Evolutionary conservation across 2,329 filamentous ascomycete genomes (phyloP), one percentile per base, ranked within the genome.

Genomic region (Colletotrichum musae): DNA sequence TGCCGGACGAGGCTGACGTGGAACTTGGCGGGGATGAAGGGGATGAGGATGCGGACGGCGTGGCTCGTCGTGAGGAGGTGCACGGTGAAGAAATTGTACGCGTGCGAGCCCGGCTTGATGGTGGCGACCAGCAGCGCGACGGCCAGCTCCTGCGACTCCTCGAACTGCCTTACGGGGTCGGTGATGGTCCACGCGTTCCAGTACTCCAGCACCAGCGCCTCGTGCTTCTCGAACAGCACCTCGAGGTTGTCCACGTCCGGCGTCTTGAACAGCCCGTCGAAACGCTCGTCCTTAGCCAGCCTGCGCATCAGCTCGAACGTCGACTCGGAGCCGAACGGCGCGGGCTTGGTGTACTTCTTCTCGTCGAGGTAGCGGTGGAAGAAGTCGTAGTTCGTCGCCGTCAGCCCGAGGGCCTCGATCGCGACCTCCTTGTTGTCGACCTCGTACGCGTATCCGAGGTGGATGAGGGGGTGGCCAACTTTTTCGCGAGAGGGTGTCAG

Each of bases 401-500:
- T 85, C 70, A 97, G 85, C 0, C 89, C 90, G 0, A 99, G 86
- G 1, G 94, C 93, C 83, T 99, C 96, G 81, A 97, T 96, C 56
- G 91, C 95, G 21, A 98, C 79, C 72, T 97, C 95, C 68, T 92
- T 92, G 74, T 89, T 96, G 71, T 93, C 89, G 74, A 98, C 86
- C 82, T 99, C 95, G 77, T 92, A 95, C 10, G 94, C 96, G 77
- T 97, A 98, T n/a, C 91, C 95, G 2, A 99, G 87, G 76, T 98
- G 96, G 68, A 98, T 96, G n/a, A 98, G 84, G 1, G 95, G 93
- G 75, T 98, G 94, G 18, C 92, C 95, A 70, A 97, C 93, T 95
- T 24, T 24, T 24, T 72, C 5, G 28, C 64, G 21, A 43, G 10
- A 16, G 28, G 2, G 1, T 41, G 72, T 82, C 60, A 83, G 79